Percentiles rank a stretch among this genome's conserved stretches.
Evolutionary conservation across 495 filamentous ascomycete genomes (phyloP).

Genomic region (Choiromyces venosus): DNA sequence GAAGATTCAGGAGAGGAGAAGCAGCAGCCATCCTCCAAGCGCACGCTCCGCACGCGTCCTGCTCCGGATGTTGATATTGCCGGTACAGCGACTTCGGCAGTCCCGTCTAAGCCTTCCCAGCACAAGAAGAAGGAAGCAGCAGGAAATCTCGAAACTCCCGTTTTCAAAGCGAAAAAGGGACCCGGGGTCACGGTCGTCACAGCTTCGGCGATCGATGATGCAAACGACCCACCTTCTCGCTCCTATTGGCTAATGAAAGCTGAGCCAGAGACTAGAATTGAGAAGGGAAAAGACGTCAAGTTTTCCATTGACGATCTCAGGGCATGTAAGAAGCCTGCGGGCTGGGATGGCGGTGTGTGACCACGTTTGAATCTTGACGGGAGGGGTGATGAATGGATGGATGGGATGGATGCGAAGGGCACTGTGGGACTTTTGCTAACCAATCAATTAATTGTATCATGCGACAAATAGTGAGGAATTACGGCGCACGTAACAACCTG

Average conservation of each 20-base stretch:
- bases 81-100: background rate
- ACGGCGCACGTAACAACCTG: conserved; percentile 65
- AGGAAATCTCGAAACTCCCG: background rate
- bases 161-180: background rate
- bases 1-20: background rate
- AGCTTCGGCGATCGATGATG: background rate
- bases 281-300: conserved; percentile 78
- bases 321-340: conserved; percentile 63
- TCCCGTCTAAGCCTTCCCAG: background rate
- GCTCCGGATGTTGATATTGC: background rate
- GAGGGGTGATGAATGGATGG: background rate
- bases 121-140: background rate
- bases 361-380: background rate
- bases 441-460: background rate
- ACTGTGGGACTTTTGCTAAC: background rate
- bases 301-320: conserved; percentile 93
- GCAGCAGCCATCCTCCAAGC: background rate
- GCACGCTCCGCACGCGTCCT: background rate
- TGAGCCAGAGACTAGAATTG: conserved; percentile 78
- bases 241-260: conserved; percentile 92
- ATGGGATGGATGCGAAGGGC: background rate
- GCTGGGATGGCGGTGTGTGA: conserved; percentile 71
- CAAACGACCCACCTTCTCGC: background rate
- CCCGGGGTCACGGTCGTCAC: background rate
- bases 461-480: conserved; percentile 30